Percentiles rank a stretch among this genome's conserved stretches.
Conservation (phyloP, 257 asterid species). For the Nicotiana tomentosiformis region DNA sequence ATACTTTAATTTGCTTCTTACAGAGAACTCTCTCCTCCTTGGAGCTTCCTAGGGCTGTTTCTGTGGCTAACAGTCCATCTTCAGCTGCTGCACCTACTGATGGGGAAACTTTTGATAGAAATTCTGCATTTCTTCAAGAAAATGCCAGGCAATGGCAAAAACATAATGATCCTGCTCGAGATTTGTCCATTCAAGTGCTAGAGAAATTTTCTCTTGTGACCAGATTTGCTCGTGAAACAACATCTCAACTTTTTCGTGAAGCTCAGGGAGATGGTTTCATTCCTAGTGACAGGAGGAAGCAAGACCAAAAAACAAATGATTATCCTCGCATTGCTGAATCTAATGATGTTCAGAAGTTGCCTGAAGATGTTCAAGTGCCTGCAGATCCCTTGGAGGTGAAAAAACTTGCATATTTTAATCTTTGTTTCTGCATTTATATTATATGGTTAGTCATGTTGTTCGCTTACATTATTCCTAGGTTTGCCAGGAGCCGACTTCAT, state of each 20-base stretch:
- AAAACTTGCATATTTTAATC: neutral
- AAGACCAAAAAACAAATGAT: conserved; percentile 30
- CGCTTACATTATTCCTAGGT: neutral
- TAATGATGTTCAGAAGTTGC: conserved; percentile 36
- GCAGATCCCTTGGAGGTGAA: conserved; percentile 78
- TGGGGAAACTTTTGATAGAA: conserved; percentile 35
- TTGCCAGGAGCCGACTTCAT: neutral
- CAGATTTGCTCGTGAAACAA: conserved; percentile 97
- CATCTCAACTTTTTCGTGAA: conserved; percentile 92
- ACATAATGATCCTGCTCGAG: conserved; percentile 74
- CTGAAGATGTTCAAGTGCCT: conserved; percentile 47
- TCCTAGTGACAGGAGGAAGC: conserved; percentile 53
- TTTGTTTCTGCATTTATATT: neutral
- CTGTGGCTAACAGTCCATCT: conserved; percentile 47
- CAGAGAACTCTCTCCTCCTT: conserved; percentile 90
- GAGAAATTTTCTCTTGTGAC: conserved; percentile 98
- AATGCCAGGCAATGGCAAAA: conserved; percentile 63
- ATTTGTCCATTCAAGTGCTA: conserved; percentile 81
- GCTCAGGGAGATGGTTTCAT: conserved; percentile 47
- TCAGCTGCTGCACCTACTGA: conserved; percentile 35
- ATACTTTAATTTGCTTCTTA: conserved; percentile 14
- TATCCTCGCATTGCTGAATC: conserved; percentile 22
- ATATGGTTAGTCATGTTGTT: neutral
- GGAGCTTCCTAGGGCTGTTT: conserved; percentile 84
- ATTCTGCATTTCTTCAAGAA: conserved; percentile 32